A percentile compares a stretch with the other conserved stretches of the same genome.
phyloP scores from a whole-genome alignment of 106 monocot species.

The Phalaenopsis aphrodite region DNA sequence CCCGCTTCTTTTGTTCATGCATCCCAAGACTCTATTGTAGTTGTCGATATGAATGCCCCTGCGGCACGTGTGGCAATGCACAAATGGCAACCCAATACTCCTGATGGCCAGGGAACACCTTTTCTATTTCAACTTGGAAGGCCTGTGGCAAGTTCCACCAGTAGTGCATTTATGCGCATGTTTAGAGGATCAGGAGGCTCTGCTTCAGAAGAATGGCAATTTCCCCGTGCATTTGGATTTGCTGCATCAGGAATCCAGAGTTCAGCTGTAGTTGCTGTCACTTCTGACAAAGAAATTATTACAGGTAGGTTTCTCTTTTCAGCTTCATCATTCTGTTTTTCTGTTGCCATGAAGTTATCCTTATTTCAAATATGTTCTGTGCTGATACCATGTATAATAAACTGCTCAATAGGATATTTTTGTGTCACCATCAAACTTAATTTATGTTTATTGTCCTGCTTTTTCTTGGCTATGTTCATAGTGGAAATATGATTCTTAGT shows the following conservation, averaged over 20 bases:
- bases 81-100: constrained; percentile 98
- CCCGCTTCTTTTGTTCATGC: constrained; percentile 75
- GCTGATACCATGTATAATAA: neutral
- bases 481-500: neutral
- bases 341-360: neutral
- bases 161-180: constrained; percentile 90
- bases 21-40: constrained; percentile 72
- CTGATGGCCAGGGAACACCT: constrained; percentile 90
- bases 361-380: neutral
- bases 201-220: constrained; percentile 70
- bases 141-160: constrained; percentile 37
- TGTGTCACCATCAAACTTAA: neutral
- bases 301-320: constrained; percentile 34
- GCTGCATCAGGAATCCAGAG: constrained; percentile 64
- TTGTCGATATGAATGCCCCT: constrained; percentile 77
- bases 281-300: constrained; percentile 68
- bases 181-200: constrained; percentile 65
- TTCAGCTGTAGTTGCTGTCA: constrained; percentile 75
- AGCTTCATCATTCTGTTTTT: neutral
- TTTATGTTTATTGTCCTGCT: neutral
- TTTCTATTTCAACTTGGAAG: constrained; percentile 92
- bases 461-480: neutral
- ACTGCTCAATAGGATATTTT: neutral
- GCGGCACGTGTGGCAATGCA: constrained; percentile 76
- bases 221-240: constrained; percentile 75